Evolutionary conservation across 139 green algal species (phyloP).

Genomic region (Picochlorum costavermella): DNA sequence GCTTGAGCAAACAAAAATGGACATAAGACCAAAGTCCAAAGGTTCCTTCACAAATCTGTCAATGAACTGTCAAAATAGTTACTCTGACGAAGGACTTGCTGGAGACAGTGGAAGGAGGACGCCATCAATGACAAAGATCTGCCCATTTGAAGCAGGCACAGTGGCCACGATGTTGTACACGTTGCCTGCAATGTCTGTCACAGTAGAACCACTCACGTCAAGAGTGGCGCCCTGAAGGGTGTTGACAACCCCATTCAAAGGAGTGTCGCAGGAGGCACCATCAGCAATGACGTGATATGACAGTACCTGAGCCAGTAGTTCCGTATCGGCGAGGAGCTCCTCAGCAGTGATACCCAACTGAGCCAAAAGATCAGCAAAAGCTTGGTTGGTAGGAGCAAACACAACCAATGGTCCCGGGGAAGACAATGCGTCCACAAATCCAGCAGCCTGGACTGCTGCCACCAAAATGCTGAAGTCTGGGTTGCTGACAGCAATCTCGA

Average conservation of each 20-base stretch:
- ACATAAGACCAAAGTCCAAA: no score
- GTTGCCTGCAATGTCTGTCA: neutral
- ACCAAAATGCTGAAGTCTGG: conserved; percentile 18
- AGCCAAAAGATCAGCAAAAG: conserved; percentile 22
- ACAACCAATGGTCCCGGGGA: conserved; percentile 23
- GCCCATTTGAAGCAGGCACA: conserved; percentile 11
- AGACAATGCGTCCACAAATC: conserved; percentile 15
- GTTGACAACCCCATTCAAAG: conserved; percentile 4
- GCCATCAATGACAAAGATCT: conserved; percentile 21
- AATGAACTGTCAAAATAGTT: no score
- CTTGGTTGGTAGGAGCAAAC: conserved; percentile 45
- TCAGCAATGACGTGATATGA: conserved; percentile 38
- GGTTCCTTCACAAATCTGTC: no score
- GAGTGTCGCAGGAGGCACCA: conserved; percentile 11
- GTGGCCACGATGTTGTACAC: conserved; percentile 15
- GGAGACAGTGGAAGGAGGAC: conserved; percentile 6
- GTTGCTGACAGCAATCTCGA: conserved; percentile 4
- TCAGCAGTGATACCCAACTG: conserved; percentile 25
- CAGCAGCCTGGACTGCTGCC: conserved; percentile 1
- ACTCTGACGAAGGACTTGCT: neutral
- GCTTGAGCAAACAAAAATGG: no score
- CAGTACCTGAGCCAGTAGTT: conserved; percentile 11
- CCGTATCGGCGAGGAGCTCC: conserved; percentile 19
- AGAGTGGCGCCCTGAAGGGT: neutral
- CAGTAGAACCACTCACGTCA: neutral